phyloP scores from a whole-genome alignment of 2,329 filamentous ascomycete species.

The Zasmidium cellare region DNA sequence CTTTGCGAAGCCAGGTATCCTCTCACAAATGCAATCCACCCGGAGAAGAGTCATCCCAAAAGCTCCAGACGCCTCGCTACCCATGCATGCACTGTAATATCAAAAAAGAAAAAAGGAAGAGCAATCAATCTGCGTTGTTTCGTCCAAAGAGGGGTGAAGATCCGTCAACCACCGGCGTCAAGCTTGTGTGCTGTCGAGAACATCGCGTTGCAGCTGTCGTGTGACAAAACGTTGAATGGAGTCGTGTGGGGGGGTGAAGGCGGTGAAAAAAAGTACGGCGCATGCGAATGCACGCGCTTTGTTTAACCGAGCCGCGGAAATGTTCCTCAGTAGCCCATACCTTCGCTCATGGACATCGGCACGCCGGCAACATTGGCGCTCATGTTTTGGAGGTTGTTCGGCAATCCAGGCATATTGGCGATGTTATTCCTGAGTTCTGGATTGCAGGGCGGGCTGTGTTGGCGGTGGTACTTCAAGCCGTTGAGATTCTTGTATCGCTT shows the following conservation, averaged over 20 bases:
- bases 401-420: conserved; percentile 31
- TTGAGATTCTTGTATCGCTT: conserved; percentile 99
- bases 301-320: conserved; percentile 17
- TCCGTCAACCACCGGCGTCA: background rate
- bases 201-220: conserved; percentile 11
- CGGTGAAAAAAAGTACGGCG: conserved; percentile 20
- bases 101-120: conserved; percentile 14
- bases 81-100: conserved; percentile 10
- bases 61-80: conserved; percentile 32
- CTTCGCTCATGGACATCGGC: conserved; percentile 52
- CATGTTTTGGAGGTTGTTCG: conserved; percentile 43
- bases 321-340: conserved; percentile 28
- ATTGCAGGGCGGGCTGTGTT: conserved; percentile 82
- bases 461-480: conserved; percentile 83
- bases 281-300: conserved; percentile 12
- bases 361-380: conserved; percentile 53
- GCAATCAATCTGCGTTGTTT: background rate
- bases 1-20: conserved; percentile 30
- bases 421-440: conserved; percentile 66
- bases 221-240: conserved; percentile 4
- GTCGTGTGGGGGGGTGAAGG: conserved; percentile 13
- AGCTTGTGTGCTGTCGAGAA: background rate
- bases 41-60: conserved; percentile 31
- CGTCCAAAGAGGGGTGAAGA: background rate
- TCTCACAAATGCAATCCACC: conserved; percentile 21